Evolutionary conservation across 139 green algal species (phyloP).

Genomic region (Pseudopediastrum boryanum): DNA sequence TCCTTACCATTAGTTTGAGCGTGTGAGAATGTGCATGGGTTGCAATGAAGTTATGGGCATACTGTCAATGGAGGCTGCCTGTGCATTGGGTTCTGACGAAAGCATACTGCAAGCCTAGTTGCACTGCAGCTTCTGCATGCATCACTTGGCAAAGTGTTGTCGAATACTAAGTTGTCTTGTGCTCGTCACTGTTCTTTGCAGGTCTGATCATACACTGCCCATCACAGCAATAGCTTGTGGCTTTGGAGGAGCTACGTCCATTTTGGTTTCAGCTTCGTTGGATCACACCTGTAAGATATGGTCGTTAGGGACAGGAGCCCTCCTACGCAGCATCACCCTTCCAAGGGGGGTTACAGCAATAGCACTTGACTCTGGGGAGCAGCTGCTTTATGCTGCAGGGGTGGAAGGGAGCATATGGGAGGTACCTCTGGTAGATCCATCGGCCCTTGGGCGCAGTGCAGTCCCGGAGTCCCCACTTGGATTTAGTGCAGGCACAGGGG

Average conservation of each 20-base stretch:
- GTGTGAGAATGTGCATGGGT: not conserved
- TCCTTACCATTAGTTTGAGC: no score
- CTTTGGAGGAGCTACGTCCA: constrained; percentile 49
- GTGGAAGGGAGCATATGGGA: constrained; percentile 83
- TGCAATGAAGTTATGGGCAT: not conserved
- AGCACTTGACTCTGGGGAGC: constrained; percentile 74
- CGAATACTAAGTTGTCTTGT: constrained; percentile 8
- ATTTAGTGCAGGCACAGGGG: not conserved
- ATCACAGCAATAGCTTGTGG: constrained; percentile 73
- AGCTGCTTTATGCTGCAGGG: constrained; percentile 77
- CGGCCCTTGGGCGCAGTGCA: not conserved
- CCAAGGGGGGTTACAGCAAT: constrained; percentile 63
- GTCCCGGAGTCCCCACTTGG: not conserved
- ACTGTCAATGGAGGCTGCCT: not conserved
- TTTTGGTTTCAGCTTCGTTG: constrained; percentile 70
- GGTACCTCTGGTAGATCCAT: constrained; percentile 55
- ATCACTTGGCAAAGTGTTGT: not conserved
- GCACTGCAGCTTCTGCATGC: constrained; percentile 3
- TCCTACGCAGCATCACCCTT: constrained; percentile 67
- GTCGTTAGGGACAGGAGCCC: constrained; percentile 53
- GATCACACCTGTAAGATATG: constrained; percentile 83
- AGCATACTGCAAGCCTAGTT: not conserved
- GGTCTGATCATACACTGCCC: constrained; percentile 86
- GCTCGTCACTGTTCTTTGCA: constrained; percentile 23
- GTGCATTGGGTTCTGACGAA: not conserved